A percentile compares a stretch with the other conserved stretches of the same genome.
Conservation (phyloP, 2,329 filamentous ascomycete genomes). For the Pyricularia grisea region DNA sequence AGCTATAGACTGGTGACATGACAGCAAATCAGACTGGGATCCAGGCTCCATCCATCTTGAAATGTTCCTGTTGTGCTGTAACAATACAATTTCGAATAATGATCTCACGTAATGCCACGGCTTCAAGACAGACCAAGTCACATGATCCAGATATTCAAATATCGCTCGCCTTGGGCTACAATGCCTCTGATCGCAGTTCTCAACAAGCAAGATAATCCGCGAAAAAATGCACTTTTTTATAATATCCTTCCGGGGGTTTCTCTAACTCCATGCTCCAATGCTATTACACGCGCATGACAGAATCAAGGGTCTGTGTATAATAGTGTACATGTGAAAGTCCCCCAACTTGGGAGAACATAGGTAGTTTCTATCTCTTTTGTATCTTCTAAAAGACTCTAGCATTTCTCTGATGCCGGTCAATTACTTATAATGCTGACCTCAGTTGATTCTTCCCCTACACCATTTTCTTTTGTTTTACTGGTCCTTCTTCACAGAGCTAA, state of each 20-base stretch:
- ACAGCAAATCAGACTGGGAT: not conserved
- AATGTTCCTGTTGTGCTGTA: not conserved
- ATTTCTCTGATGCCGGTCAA: not conserved
- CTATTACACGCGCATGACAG: not conserved
- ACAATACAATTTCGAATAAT: not conserved
- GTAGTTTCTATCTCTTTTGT: not conserved
- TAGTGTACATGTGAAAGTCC: conserved; percentile 6
- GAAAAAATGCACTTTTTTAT: not conserved
- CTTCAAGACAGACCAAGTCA: not conserved
- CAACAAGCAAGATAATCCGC: not conserved
- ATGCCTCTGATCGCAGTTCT: not conserved
- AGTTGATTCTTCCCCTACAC: not conserved
- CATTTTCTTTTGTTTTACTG: conserved; percentile 23
- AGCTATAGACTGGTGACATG: not conserved
- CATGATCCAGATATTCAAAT: not conserved
- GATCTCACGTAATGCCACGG: not conserved
- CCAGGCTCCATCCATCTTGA: not conserved
- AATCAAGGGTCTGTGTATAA: not conserved
- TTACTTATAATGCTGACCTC: not conserved
- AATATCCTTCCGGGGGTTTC: not conserved
- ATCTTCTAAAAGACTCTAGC: not conserved
- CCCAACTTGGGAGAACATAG: conserved; percentile 1
- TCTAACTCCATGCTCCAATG: not conserved
- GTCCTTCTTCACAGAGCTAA: conserved; percentile 42
- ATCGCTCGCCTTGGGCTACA: not conserved